Evolutionary conservation across 495 filamentous ascomycete genomes (phyloP).

Genomic region (Annulohypoxylon stygium): DNA sequence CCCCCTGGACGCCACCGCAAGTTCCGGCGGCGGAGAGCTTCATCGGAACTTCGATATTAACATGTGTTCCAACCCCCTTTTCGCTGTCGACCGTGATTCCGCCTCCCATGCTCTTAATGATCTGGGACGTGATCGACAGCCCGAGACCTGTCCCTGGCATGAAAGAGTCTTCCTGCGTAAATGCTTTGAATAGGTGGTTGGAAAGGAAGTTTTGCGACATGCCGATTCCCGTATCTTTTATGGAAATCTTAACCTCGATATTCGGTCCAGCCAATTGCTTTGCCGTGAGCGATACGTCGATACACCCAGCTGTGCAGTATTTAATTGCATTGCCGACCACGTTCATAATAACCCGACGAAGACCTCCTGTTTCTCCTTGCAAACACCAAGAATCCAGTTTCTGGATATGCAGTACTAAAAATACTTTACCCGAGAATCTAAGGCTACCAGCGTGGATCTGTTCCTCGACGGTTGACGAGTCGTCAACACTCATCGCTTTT

Average conservation of each 20-base stretch:
- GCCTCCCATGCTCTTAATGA: conserved; percentile 71
- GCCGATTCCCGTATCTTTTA: conserved; percentile 76
- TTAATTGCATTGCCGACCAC: conserved; percentile 87
- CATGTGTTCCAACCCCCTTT: conserved; percentile 43
- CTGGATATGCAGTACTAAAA: conserved; percentile 42
- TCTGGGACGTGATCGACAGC: conserved; percentile 75
- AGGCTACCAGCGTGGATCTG: conserved; percentile 42
- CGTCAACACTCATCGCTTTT: conserved; percentile 25
- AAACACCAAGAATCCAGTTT: conserved; percentile 42
- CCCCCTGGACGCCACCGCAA: conserved; percentile 9
- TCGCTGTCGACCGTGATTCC: conserved; percentile 69
- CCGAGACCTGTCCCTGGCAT: conserved; percentile 77
- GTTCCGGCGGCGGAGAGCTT: conserved; percentile 8
- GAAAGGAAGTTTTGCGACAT: conserved; percentile 78
- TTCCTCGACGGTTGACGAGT: conserved; percentile 33
- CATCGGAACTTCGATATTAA: conserved; percentile 40
- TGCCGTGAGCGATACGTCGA: conserved; percentile 68
- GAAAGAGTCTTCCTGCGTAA: conserved; percentile 76
- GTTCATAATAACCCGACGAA: conserved; percentile 84
- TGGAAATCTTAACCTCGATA: conserved; percentile 58
- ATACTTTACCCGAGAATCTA: conserved; percentile 43
- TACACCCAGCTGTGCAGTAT: conserved; percentile 76
- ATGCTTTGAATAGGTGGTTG: conserved; percentile 75
- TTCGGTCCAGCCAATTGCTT: conserved; percentile 40
- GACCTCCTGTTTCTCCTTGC: conserved; percentile 72